Conservation (phyloP, 306 rosid species). For the Acacia acuminata region DNA sequence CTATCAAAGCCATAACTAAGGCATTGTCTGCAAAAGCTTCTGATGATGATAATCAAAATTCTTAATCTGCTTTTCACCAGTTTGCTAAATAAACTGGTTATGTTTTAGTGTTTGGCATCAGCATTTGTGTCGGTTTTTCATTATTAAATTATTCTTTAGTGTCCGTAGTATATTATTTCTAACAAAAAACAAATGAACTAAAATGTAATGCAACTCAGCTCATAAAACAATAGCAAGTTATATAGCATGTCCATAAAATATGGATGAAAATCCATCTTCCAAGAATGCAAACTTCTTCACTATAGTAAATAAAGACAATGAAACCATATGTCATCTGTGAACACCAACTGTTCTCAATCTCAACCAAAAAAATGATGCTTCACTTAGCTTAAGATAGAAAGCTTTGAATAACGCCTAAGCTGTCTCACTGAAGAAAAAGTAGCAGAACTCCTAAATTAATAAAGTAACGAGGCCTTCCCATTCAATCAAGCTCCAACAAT, state of each 20-base stretch:
- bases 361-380: not conserved
- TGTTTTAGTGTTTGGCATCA: not conserved
- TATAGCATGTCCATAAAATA: not conserved
- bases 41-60: not conserved
- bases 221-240: not conserved
- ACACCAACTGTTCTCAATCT: not conserved
- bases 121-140: not conserved
- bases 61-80: not conserved
- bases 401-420: not conserved
- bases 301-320: not conserved
- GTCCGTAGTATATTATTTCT: not conserved
- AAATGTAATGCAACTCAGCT: not conserved
- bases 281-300: not conserved
- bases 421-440: not conserved
- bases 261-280: not conserved
- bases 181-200: not conserved
- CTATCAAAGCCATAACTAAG: constrained; percentile 62
- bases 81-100: not conserved
- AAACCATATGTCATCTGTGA: not conserved
- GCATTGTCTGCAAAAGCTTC: constrained; percentile 40
- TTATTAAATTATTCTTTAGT: not conserved
- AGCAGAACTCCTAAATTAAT: not conserved
- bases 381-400: not conserved
- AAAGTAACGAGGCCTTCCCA: not conserved
- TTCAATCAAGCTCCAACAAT: constrained; percentile 68